A percentile compares a stretch with the other conserved stretches of the same genome.
Evolutionary conservation across 2,329 filamentous ascomycete genomes (phyloP).

Genomic region (Chalaropsis thielavioides): DNA sequence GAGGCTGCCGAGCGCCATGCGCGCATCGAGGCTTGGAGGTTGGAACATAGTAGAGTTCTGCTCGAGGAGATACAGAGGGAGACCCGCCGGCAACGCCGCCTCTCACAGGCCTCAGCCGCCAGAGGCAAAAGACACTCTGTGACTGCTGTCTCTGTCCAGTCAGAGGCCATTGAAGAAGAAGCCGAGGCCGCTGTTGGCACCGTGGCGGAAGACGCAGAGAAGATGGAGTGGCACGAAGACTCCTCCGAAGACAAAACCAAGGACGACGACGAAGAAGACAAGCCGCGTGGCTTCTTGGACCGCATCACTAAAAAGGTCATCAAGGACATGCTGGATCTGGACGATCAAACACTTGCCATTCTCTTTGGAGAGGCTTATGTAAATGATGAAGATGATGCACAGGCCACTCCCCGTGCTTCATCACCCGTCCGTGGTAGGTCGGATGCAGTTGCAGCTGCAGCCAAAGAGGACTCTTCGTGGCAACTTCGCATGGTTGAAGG

Average conservation of each 20-base stretch:
- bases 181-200: neutral
- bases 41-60: constrained; percentile 77
- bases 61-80: constrained; percentile 82
- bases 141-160: constrained; percentile 7
- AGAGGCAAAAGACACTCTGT: constrained; percentile 12
- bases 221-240: constrained; percentile 20
- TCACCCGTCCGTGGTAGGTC: constrained; percentile 24
- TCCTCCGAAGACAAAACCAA: constrained; percentile 42
- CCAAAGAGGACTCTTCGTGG: constrained; percentile 41
- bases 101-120: constrained; percentile 39
- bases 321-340: constrained; percentile 77
- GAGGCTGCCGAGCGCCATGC: constrained; percentile 61
- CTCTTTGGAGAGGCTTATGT: constrained; percentile 72
- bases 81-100: constrained; percentile 49
- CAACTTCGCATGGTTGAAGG: constrained; percentile 67
- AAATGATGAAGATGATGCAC: constrained; percentile 33
- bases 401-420: constrained; percentile 32
- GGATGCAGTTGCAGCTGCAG: constrained; percentile 23
- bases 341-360: constrained; percentile 69
- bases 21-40: constrained; percentile 79
- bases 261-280: constrained; percentile 26
- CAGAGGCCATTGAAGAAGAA: constrained; percentile 13
- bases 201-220: constrained; percentile 13
- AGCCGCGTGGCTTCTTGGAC: constrained; percentile 59
- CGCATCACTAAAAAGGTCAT: constrained; percentile 76